Conservation (phyloP, 2,329 filamentous ascomycete genomes). For the Stagonosporopsis chrysanthemi region DNA sequence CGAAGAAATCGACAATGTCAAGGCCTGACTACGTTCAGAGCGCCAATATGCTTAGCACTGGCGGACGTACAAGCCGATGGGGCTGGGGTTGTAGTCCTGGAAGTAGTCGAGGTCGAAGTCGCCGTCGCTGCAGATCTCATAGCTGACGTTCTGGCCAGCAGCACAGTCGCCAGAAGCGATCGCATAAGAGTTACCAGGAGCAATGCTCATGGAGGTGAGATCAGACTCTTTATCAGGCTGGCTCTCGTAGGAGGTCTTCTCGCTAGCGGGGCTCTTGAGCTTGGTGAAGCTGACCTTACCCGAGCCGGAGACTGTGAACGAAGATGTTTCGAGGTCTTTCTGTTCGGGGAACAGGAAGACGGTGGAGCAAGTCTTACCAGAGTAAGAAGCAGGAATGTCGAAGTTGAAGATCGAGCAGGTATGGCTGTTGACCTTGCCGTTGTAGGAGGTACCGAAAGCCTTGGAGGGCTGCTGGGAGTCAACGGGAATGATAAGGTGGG, state of each 20-base stretch:
- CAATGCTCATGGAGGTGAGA: constrained; percentile 52
- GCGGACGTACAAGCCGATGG: constrained; percentile 49
- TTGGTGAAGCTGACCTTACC: constrained; percentile 63
- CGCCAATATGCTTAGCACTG: constrained; percentile 23
- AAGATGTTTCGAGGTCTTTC: constrained; percentile 65
- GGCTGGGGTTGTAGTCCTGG: constrained; percentile 67
- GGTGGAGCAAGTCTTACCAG: constrained; percentile 67
- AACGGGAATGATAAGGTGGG: constrained; percentile 69
- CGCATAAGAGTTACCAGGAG: constrained; percentile 62
- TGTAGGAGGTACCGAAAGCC: constrained; percentile 62
- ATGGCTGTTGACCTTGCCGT: constrained; percentile 53
- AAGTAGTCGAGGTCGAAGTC: constrained; percentile 65
- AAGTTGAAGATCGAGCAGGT: constrained; percentile 74
- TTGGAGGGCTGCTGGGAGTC: constrained; percentile 62
- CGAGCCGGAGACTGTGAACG: constrained; percentile 62
- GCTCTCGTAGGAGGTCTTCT: constrained; percentile 63
- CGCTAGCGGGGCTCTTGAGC: constrained; percentile 57
- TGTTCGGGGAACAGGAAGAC: constrained; percentile 70
- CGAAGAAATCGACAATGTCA: constrained; percentile 6
- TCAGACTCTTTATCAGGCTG: constrained; percentile 56
- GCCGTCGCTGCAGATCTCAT: constrained; percentile 60
- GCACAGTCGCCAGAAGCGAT: constrained; percentile 63
- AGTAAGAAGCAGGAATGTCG: constrained; percentile 63
- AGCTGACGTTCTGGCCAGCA: constrained; percentile 60
- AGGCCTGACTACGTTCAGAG: constrained; percentile 8